Evolutionary conservation across 2,329 filamentous ascomycete species (phyloP), one percentile per base, ranked within the genome.

Genomic region (Davidsoniella eucalypti): DNA sequence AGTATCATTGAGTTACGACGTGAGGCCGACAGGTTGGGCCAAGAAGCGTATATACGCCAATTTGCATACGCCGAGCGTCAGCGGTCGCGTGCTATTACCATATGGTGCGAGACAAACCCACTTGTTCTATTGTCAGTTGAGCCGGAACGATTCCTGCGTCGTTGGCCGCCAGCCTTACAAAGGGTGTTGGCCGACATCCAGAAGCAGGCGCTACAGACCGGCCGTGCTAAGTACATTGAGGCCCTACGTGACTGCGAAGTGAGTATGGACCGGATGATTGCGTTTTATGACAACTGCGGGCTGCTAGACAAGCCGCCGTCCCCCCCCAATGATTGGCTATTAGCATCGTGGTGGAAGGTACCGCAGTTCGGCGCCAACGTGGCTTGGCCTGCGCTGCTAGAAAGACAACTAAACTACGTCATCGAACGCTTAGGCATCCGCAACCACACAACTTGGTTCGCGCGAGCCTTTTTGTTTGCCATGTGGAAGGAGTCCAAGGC

Each of bases 281-380:
- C 14, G 5, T 38, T 45, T 38, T 50, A 50, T 29, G 36, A 36
- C 21, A 18, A 36, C n/a, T 50, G 49, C 16, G 36, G 21, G 6
- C 42, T 50, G 7, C 41, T 50, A 3, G n/a, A 40, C 41, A 33
- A 37, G 6, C 25, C 33, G 26, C 17, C 12, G n/a, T 14, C 18
- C 29, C n/a, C 5, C 4, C 23, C 42, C 8, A 43, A 26, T 14
- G 18, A 50, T 26, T 50, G 49, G 49, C 43, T 41, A 18, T 21
- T 50, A 16, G 29, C 49, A 23, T 44, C 29, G n/a, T 50, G 49
- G 49, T 50, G 49, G 49, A 39, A 29, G 33, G 36, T 50, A 21
- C 42, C 41, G 5, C 49, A 38, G 16, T 40, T 37, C 41, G 43
- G 49, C 9, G 43, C 43, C 29, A 45, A 50, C 42, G 41, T 50